Percentiles rank a stretch among this genome's conserved stretches.
phyloP scores from a whole-genome alignment of 2,329 filamentous ascomycete genomes.

The Dothideomycetes sp. region DNA sequence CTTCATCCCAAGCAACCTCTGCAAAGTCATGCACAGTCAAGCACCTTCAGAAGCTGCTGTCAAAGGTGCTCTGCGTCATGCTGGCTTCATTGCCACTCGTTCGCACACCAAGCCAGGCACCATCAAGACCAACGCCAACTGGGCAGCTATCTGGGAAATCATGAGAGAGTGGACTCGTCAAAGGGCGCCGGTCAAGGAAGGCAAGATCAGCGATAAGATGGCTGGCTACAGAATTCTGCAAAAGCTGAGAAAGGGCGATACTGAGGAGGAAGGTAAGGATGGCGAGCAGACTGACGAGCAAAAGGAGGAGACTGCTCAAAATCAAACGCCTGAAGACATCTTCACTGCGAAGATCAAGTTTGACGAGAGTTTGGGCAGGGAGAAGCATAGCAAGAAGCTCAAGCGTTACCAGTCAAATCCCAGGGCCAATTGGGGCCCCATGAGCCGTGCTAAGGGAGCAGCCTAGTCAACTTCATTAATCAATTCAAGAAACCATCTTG shows the following conservation, averaged over 20 bases:
- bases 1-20: slow-evolving; percentile 64
- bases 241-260: slow-evolving; percentile 25
- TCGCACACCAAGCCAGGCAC: slow-evolving; percentile 85
- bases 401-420: slow-evolving; percentile 88
- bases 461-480: no score
- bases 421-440: slow-evolving; percentile 85
- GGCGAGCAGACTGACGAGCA: slow-evolving; percentile 13
- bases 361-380: slow-evolving; percentile 67
- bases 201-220: slow-evolving; percentile 58
- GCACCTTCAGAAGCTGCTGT: slow-evolving; percentile 73
- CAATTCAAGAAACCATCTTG: no score
- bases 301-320: neutral
- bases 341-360: slow-evolving; percentile 59
- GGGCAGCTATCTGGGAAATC: slow-evolving; percentile 81
- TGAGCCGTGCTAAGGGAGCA: slow-evolving; percentile 43
- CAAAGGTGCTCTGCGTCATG: slow-evolving; percentile 67
- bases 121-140: slow-evolving; percentile 89
- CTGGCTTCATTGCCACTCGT: slow-evolving; percentile 75
- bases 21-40: slow-evolving; percentile 67
- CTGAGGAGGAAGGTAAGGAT: slow-evolving; percentile 20
- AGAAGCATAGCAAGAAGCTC: slow-evolving; percentile 55
- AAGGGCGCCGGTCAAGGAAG: slow-evolving; percentile 65
- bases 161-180: slow-evolving; percentile 88
- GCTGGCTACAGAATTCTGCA: slow-evolving; percentile 58
- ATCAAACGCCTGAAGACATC: slow-evolving; percentile 18